These are phyloP conservation scores for Colletotrichum falcatum DNA, from an alignment of 2,329 filamentous ascomycete species.

Conservation along the genomic window DNA sequence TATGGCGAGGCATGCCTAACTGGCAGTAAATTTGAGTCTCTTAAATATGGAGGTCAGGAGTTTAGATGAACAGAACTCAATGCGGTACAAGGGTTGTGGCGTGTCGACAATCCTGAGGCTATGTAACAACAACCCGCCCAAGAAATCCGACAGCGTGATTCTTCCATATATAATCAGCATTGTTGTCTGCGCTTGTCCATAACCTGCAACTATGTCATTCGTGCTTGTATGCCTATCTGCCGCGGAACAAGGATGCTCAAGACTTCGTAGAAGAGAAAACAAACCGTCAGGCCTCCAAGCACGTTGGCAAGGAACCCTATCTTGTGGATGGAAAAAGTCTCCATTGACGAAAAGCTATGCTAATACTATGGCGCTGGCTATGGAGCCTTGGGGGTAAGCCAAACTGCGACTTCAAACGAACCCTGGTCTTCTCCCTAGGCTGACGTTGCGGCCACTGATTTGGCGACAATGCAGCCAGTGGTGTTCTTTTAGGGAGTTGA, in stretches of 20 bases:
- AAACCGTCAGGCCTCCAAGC: conserved; percentile 46
- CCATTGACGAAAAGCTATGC: conserved; percentile 57
- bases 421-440: conserved; percentile 57
- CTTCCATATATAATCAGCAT: too few species aligned
- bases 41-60: background rate
- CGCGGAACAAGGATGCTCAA: too few species aligned
- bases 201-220: too few species aligned
- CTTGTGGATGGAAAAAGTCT: conserved; percentile 58
- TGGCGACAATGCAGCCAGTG: conserved; percentile 53
- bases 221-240: too few species aligned
- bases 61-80: background rate
- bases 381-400: conserved; percentile 61
- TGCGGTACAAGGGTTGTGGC: background rate
- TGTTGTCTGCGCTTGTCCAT: too few species aligned
- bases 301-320: conserved; percentile 53
- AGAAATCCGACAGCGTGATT: background rate
- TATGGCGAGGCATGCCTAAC: too few species aligned
- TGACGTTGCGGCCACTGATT: conserved; percentile 49
- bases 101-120: background rate
- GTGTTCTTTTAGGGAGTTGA: background rate
- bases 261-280: too few species aligned
- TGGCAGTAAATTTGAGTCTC: background rate
- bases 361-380: conserved; percentile 54
- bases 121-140: background rate
- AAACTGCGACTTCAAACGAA: conserved; percentile 57